Conservation (phyloP, 371 early-diverging fungal genomes). For the Coemansia sp. region DNA sequence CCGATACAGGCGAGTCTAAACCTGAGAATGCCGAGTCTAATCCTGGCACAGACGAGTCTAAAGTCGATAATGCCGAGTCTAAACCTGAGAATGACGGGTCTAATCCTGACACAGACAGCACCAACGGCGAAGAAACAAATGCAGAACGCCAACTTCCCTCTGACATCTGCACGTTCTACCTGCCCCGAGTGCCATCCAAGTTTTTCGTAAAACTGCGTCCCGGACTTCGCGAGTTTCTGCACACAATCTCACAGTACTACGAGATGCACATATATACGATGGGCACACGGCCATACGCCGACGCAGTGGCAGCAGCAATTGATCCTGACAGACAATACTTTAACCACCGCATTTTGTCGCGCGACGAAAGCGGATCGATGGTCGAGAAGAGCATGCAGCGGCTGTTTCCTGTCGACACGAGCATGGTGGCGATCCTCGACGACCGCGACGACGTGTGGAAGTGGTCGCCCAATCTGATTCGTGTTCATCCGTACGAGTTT, state of each 20-base stretch:
- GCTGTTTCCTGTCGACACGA: slow-evolving; percentile 93
- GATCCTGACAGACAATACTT: slow-evolving; percentile 86
- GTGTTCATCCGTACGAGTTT: slow-evolving; percentile 90
- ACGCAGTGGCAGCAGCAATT: slow-evolving; percentile 82
- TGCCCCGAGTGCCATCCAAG: slow-evolving; percentile 65
- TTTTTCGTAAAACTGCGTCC: slow-evolving; percentile 92
- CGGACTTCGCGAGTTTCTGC: slow-evolving; percentile 77
- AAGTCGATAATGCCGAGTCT: too few relatives aligned
- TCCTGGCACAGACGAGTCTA: too few relatives aligned
- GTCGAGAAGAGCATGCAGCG: slow-evolving; percentile 84
- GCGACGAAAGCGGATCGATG: slow-evolving; percentile 90
- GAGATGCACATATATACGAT: slow-evolving; percentile 99
- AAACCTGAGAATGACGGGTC: neutral
- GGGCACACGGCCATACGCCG: slow-evolving; percentile 96
- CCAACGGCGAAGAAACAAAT: neutral
- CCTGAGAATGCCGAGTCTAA: too few relatives aligned
- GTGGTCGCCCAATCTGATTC: slow-evolving; percentile 85
- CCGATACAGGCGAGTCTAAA: too few relatives aligned
- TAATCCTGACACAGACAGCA: neutral
- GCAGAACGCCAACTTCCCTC: slow-evolving; percentile 17
- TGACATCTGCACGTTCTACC: slow-evolving; percentile 72
- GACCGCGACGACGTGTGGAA: slow-evolving; percentile 99
- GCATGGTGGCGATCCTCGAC: slow-evolving; percentile 98
- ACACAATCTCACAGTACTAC: slow-evolving; percentile 65
- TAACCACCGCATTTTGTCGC: slow-evolving; percentile 88